Conservation (phyloP, 2,329 filamentous ascomycete species). For the Aureobasidium sp. region DNA sequence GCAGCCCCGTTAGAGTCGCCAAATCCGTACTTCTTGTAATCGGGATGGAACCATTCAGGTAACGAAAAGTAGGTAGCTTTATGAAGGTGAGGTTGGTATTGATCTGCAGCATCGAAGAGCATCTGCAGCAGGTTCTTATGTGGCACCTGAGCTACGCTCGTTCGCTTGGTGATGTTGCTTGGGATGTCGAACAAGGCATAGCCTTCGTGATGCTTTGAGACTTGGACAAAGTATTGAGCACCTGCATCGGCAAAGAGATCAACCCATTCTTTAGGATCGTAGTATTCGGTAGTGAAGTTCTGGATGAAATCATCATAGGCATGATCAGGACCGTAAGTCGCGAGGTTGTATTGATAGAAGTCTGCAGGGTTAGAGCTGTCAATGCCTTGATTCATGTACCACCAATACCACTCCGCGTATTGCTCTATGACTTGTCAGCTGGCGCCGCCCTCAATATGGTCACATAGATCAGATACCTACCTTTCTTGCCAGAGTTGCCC, state of each 20-base stretch:
- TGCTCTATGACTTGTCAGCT: constrained; percentile 20
- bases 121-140: constrained; percentile 35
- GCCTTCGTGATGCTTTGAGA: constrained; percentile 41
- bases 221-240: constrained; percentile 39
- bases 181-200: constrained; percentile 38
- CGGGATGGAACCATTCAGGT: constrained; percentile 41
- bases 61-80: constrained; percentile 38
- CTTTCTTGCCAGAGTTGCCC: constrained; percentile 33
- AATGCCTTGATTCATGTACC: constrained; percentile 35
- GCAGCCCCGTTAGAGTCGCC: constrained; percentile 12
- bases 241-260: constrained; percentile 45
- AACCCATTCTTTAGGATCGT: constrained; percentile 45
- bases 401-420: constrained; percentile 33
- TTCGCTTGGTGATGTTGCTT: constrained; percentile 32
- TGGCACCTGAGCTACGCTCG: constrained; percentile 31
- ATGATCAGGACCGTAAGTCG: constrained; percentile 43
- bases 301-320: constrained; percentile 50
- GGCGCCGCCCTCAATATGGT: not conserved
- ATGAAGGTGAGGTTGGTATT: constrained; percentile 36
- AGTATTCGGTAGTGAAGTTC: constrained; percentile 44
- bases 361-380: constrained; percentile 18
- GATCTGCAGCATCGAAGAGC: constrained; percentile 35
- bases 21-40: constrained; percentile 34
- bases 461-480: not conserved
- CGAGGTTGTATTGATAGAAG: constrained; percentile 43